Percentiles rank a stretch among this genome's conserved stretches.
These are phyloP conservation scores for Cenchrus purpureus DNA, from an alignment of 176 grass and related monocot genomes.

Conservation along the genomic window DNA sequence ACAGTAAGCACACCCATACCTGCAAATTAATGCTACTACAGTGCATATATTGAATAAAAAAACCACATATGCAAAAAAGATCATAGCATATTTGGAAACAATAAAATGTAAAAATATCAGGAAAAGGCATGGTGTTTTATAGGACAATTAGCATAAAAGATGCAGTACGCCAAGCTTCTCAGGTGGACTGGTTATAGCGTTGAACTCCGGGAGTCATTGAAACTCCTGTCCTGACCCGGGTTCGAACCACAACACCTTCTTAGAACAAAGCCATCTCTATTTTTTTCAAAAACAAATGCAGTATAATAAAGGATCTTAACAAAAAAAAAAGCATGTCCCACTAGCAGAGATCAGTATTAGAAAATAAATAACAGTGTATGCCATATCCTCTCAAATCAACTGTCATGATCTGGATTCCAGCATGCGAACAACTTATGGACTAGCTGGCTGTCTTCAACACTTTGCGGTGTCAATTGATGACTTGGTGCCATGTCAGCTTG, in stretches of 20 bases:
- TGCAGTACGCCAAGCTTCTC: background rate
- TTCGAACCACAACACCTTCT: no score
- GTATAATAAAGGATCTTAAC: background rate
- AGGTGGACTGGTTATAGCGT: no score
- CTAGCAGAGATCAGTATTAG: background rate
- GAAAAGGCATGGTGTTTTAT: background rate
- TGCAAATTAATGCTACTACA: slow-evolving; percentile 2
- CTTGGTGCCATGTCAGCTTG: slow-evolving; percentile 5
- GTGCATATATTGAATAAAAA: background rate
- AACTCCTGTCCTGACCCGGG: no score
- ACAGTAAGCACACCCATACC: background rate
- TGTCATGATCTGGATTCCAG: slow-evolving; percentile 22
- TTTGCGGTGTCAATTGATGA: slow-evolving; percentile 25
- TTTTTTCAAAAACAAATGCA: background rate
- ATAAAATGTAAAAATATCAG: background rate
- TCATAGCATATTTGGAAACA: background rate
- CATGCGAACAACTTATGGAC: background rate
- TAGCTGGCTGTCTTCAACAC: background rate
- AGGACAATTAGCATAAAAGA: background rate
- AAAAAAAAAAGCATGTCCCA: background rate
- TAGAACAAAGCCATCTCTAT: no score
- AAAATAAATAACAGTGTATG: slow-evolving; percentile 1
- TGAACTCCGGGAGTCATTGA: no score
- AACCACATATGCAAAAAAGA: slow-evolving; percentile 5
- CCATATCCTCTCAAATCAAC: background rate